phyloP scores from a whole-genome alignment of 164 flowering plant genomes.

The Cinnamomum chago region DNA sequence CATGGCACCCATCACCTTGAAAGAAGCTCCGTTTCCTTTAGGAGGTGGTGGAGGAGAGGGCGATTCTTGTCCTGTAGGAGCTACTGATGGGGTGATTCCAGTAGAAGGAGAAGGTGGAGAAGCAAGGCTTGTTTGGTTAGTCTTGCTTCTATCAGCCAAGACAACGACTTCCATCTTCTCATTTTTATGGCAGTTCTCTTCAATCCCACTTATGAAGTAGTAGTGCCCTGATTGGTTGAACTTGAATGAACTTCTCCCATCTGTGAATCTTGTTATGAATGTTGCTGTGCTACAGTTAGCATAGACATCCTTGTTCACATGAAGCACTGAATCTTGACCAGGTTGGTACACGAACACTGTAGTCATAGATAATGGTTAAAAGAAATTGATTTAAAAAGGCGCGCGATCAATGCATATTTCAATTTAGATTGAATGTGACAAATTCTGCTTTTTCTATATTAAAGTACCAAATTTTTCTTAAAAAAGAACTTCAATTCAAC shows the following conservation, averaged over 20 bases:
- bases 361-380: not conserved
- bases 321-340: slow-evolving; percentile 63
- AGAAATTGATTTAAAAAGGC: not conserved
- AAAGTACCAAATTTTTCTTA: too few relatives aligned
- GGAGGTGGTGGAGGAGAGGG: slow-evolving; percentile 38
- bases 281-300: slow-evolving; percentile 50
- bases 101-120: slow-evolving; percentile 17
- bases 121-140: slow-evolving; percentile 13
- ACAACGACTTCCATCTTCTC: slow-evolving; percentile 68
- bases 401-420: too few relatives aligned
- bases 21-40: slow-evolving; percentile 29
- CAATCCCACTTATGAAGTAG: slow-evolving; percentile 77
- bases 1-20: slow-evolving; percentile 15
- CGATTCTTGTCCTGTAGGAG: slow-evolving; percentile 37
- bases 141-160: slow-evolving; percentile 56
- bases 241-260: slow-evolving; percentile 57
- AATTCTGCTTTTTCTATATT: too few relatives aligned
- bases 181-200: slow-evolving; percentile 63
- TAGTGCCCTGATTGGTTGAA: slow-evolving; percentile 60
- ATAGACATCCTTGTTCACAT: slow-evolving; percentile 54
- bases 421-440: too few relatives aligned
- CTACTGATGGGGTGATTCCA: slow-evolving; percentile 34
- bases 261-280: slow-evolving; percentile 36
- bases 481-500: too few relatives aligned
- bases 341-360: slow-evolving; percentile 63